Evolutionary conservation across 192 early-diverging fungal species (phyloP).

Genomic region (Gigaspora rosea): DNA sequence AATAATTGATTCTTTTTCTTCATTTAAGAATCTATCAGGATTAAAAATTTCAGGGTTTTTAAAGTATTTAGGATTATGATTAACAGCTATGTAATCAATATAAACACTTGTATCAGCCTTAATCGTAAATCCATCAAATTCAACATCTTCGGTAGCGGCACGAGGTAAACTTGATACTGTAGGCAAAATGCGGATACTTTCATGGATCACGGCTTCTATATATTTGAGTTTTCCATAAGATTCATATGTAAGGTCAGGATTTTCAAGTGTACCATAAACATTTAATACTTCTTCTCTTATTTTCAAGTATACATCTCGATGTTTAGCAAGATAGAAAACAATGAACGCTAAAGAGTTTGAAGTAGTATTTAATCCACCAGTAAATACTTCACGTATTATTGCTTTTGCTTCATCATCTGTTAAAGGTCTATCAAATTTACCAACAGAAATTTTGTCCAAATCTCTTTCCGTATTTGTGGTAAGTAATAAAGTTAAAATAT

Average conservation of each 20-base stretch:
- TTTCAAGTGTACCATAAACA: not conserved
- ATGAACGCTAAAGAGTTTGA: not conserved
- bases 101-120: not conserved
- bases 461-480: not conserved
- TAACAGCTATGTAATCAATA: not conserved
- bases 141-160: not conserved
- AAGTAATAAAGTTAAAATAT: too few species aligned
- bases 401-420: not conserved
- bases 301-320: not conserved
- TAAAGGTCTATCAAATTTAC: not conserved
- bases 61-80: not conserved
- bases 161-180: not conserved
- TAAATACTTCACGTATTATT: not conserved
- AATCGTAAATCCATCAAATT: slow-evolving; percentile 5
- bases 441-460: too few species aligned
- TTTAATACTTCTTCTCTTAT: not conserved
- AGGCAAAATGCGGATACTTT: not conserved
- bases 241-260: not conserved
- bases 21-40: not conserved
- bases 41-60: too few species aligned
- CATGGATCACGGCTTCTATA: slow-evolving; percentile 14
- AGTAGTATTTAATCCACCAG: slow-evolving; percentile 3
- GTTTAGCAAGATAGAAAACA: not conserved
- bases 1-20: not conserved
- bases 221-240: slow-evolving; percentile 8